phyloP scores from a whole-genome alignment of 2,329 filamentous ascomycete species.

The Fusarium sp. region DNA sequence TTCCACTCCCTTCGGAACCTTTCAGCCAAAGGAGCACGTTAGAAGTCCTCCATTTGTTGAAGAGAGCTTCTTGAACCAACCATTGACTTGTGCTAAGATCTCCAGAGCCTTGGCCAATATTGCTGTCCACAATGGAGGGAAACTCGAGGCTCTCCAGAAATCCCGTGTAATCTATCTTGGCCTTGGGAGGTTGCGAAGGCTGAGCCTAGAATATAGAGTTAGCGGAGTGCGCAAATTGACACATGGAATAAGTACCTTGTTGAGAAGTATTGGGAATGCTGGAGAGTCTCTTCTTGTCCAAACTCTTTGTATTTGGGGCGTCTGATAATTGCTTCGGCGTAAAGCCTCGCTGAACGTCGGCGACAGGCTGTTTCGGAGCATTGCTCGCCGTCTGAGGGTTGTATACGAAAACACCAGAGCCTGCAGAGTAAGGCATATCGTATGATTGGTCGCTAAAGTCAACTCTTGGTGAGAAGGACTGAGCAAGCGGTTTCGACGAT shows the following conservation, averaged over 20 bases:
- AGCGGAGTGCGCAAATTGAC: background rate
- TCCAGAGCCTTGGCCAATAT: background rate
- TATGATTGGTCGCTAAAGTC: slow-evolving; percentile 4
- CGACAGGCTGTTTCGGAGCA: background rate
- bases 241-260: background rate
- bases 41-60: background rate
- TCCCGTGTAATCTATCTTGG: background rate
- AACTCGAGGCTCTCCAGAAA: background rate
- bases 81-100: background rate
- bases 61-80: background rate
- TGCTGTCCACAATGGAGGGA: background rate
- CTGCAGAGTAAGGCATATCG: background rate
- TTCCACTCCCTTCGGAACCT: background rate
- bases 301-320: background rate
- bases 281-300: background rate
- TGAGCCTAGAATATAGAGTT: background rate
- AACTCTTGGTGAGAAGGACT: background rate
- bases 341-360: background rate
- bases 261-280: background rate
- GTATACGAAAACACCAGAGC: no score
- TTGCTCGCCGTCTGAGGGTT: background rate
- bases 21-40: background rate
- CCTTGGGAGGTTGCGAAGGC: background rate
- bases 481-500: background rate
- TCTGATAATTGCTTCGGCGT: background rate